Base-by-base conservation (phyloP, 2,329 filamentous ascomycete genomes). In the Hypoxylon sp. region DNA sequence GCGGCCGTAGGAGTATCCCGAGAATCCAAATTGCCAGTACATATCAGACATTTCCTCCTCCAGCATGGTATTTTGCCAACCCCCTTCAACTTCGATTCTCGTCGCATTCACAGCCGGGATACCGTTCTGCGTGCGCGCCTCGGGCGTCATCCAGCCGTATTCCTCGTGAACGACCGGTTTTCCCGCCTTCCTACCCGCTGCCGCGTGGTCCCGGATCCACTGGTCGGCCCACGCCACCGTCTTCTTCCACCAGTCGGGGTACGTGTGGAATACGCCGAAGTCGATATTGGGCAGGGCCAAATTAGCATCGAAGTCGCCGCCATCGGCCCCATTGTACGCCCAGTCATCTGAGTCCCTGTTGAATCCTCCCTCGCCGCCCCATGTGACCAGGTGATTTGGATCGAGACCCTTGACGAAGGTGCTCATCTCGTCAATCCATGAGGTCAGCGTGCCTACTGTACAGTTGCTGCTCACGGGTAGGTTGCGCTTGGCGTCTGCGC, bases 281-380 rank as follows among this genome's bases (percentile, higher is more conserved):
- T 87, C 85, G 49, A 88, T 80, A 61, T 81, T 83, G 14, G 80
- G 73, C 2, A 87, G 75, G 1, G 78, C 69, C 5, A 86, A 73
- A 73, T 87, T 85, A 50, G 79, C 80, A 60, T 86, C 84, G 55
- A 87, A 87, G 71, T 88, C 85, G 23, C 84, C 82, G 3, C 86
- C 85, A 64, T 87, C 84, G 6, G 76, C 74, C 7, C 82, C 82
- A 65, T 81, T 82, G 74, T 85, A 85, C 2, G 79, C 75, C 77
- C 81, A 82, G 73, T 85, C 83, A 25, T 78, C 77, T 2, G 78
- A 80, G 3, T 72, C 70, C 6, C 76, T 66, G 73, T 85, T 84
- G 77, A 87, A 87, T 46, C 84, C 88, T 5, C 89, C 89, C 76
- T 91, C 85, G 25, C 84, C 85, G 45, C 86, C 86, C 69, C 81